Conservation (phyloP, 1,284 basidiomycete species). For the Acaromyces ingoldii region DNA sequence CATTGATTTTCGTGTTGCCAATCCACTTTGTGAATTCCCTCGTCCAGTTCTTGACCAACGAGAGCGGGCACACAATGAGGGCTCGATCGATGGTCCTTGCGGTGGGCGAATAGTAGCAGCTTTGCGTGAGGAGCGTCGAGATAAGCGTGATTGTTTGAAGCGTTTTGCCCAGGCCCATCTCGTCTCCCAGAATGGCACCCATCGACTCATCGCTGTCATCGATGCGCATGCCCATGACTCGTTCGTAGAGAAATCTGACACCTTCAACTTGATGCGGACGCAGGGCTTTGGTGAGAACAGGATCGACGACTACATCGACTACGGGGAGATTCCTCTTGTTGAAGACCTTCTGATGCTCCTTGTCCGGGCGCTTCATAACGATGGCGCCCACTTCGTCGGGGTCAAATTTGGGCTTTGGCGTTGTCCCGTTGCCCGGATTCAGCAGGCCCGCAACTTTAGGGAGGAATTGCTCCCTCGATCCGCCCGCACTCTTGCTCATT, state of each 20-base stretch:
- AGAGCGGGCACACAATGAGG: constrained; percentile 84
- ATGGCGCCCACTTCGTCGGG: constrained; percentile 60
- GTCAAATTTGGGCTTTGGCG: constrained; percentile 20
- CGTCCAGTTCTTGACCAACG: constrained; percentile 92
- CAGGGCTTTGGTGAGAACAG: constrained; percentile 75
- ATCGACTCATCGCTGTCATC: constrained; percentile 46
- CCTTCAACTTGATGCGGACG: constrained; percentile 97
- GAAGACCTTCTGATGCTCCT: constrained; percentile 63
- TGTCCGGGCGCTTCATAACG: constrained; percentile 75
- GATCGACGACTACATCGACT: constrained; percentile 79
- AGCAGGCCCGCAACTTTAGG: no score
- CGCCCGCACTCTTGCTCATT: constrained; percentile 8
- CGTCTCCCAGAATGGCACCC: constrained; percentile 98
- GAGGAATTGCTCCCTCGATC: constrained; percentile 17
- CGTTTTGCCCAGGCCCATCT: constrained; percentile 61
- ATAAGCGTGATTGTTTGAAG: constrained; percentile 48
- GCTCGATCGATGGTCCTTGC: constrained; percentile 37
- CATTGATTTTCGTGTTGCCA: constrained; percentile 69
- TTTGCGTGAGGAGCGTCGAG: constrained; percentile 11
- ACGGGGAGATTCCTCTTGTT: constrained; percentile 57
- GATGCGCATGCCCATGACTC: constrained; percentile 78
- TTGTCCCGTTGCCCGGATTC: no score
- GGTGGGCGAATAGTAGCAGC: constrained; percentile 41
- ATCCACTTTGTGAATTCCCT: constrained; percentile 86
- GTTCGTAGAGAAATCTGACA: constrained; percentile 95